Base-by-base conservation (phyloP, 306 rosid genomes). In the Vigna nakashimae region DNA sequence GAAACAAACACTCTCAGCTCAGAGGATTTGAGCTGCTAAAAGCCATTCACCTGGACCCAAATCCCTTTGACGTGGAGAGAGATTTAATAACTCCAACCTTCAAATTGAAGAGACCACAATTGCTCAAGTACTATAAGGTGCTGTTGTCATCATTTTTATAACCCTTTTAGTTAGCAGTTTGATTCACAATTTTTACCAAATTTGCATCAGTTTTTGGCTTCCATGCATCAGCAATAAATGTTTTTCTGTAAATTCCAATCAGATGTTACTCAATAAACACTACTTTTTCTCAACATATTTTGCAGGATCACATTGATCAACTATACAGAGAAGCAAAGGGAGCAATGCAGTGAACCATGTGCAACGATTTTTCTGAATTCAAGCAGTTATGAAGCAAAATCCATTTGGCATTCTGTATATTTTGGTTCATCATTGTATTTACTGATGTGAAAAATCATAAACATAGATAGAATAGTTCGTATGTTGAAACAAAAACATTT, bases 81-180 rank as follows among this genome's bases (percentile, higher is more conserved):
- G 98, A 92, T 87, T 82, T 92, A 24, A 48, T 88, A 71, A 92
- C 98, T 69, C 98, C 98, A 65, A 95, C 98, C 67, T 95, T 88
- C 80, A 95, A 95, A 78, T 82, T 95, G 83, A 95, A 95, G 83
- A 91, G 98, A 85, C 96, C 93, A 17, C 97, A 87, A 9, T 53
- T 91, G 69, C 89, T 88, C 64, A 95, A 92, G 79, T 77, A 79
- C 82, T 95, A 86, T 68, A 86, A 92, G 98, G 98, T 46, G 20
- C 30, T 62, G 5, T 22, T 22, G 65, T 73, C 36, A 53, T 24
- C 73, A 30, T 40, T 36, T 64, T 2, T 7, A 15, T 17, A 6
- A 80, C 52, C 45, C 15, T 42, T 43, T 32, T 42, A 68, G 10
- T 32, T 22, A 46, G 8, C 60, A 48, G 28, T 36, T 59, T 28